phyloP scores from a whole-genome alignment of 2,329 filamentous ascomycete species.

The Fusarium xyrophilum region DNA sequence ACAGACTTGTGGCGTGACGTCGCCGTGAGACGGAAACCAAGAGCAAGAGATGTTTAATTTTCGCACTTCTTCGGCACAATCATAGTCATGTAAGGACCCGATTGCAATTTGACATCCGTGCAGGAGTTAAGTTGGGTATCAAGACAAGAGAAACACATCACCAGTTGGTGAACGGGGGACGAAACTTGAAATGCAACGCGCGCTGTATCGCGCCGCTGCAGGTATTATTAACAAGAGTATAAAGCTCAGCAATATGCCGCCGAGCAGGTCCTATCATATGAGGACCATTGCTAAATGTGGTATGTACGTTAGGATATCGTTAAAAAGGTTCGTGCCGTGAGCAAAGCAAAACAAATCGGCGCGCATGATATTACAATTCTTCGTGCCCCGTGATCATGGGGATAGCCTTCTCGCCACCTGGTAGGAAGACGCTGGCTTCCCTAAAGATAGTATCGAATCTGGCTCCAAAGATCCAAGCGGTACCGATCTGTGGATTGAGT shows the following conservation, averaged over 20 bases:
- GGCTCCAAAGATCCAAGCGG: constrained; percentile 82
- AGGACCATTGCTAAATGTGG: constrained; percentile 24
- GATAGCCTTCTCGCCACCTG: constrained; percentile 33
- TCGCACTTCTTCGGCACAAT: constrained; percentile 99
- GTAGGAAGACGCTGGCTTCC: constrained; percentile 38
- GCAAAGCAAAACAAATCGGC: constrained; percentile 28
- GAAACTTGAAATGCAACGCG: constrained; percentile 26
- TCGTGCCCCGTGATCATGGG: constrained; percentile 44
- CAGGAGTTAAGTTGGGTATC: constrained; percentile 53
- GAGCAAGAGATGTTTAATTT: constrained; percentile 62
- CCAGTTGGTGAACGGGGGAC: constrained; percentile 4
- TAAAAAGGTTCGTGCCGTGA: constrained; percentile 31
- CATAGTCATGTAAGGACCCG: constrained; percentile 80
- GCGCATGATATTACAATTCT: constrained; percentile 45
- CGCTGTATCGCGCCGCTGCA: constrained; percentile 29
- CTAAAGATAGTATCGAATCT: constrained; percentile 68
- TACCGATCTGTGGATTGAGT: constrained; percentile 64
- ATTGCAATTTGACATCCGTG: constrained; percentile 99
- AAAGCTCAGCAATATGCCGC: constrained; percentile 23
- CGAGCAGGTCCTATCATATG: constrained; percentile 15
- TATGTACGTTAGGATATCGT: constrained; percentile 45
- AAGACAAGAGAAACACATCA: constrained; percentile 1
- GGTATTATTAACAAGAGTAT: constrained; percentile 41
- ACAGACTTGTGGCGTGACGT: constrained; percentile 37
- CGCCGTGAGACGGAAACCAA: constrained; percentile 41